These are phyloP conservation scores for Cladochytrium replicatum DNA, from an alignment of 192 early-diverging fungal genomes.

Conservation along the genomic window DNA sequence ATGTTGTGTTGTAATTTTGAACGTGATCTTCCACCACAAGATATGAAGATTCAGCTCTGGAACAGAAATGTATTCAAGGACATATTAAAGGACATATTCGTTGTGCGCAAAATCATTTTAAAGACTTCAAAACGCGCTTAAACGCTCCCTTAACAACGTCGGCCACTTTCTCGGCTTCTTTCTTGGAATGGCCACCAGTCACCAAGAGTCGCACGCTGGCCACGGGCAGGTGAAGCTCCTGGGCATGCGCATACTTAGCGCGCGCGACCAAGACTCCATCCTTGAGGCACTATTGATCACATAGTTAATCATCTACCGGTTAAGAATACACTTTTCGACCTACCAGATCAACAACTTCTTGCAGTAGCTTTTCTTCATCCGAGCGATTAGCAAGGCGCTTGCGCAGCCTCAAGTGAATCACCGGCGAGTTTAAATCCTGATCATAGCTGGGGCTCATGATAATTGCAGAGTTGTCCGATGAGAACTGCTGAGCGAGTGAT, in stretches of 20 bases:
- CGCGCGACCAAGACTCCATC: constrained; percentile 78
- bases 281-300: constrained; percentile 38
- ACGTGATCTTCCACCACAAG: too few species aligned
- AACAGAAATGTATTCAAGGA: too few species aligned
- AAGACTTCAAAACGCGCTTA: constrained; percentile 30
- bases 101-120: too few species aligned
- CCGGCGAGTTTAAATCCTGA: constrained; percentile 55
- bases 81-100: too few species aligned
- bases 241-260: constrained; percentile 75
- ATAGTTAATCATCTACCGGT: neutral
- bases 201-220: constrained; percentile 80
- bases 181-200: constrained; percentile 60
- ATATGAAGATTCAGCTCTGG: too few species aligned
- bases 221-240: constrained; percentile 61
- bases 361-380: constrained; percentile 67
- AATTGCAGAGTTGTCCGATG: neutral
- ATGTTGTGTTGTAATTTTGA: too few species aligned
- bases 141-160: constrained; percentile 62
- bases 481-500: constrained; percentile 36
- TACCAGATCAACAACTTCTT: constrained; percentile 68
- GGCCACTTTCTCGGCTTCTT: constrained; percentile 80
- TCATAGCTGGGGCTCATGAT: constrained; percentile 34
- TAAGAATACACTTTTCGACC: neutral
- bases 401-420: constrained; percentile 64
- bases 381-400: constrained; percentile 31